A percentile compares a stretch with the other conserved stretches of the same genome.
Evolutionary conservation across 192 early-diverging fungal species (phyloP).

Genomic region (Coemansia sp.): DNA sequence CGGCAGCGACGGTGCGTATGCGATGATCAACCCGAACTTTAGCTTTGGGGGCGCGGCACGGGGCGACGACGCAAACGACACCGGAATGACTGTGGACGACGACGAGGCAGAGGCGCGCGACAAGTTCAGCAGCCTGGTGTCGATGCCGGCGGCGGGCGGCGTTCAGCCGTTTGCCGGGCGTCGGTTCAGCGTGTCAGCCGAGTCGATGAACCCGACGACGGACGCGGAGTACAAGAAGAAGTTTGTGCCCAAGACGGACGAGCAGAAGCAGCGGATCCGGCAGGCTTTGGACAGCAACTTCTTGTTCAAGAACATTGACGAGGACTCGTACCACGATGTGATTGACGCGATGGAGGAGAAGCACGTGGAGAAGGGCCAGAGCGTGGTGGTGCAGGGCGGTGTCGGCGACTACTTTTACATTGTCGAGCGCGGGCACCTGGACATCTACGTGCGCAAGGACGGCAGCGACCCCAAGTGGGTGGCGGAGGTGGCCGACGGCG

Average conservation of each 20-base stretch:
- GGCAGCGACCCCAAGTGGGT: conserved; percentile 72
- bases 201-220: conserved; percentile 89
- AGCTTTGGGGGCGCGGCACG: conserved; percentile 56
- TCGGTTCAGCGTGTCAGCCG: conserved; percentile 92
- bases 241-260: conserved; percentile 84
- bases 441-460: conserved; percentile 79
- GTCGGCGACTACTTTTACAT: conserved; percentile 98
- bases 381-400: conserved; percentile 89
- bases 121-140: conserved; percentile 58
- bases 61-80: conserved; percentile 41
- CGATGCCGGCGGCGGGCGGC: conserved; percentile 54
- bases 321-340: conserved; percentile 93
- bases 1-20: conserved; percentile 23
- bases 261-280: conserved; percentile 82
- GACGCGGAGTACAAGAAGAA: conserved; percentile 79
- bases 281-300: conserved; percentile 85
- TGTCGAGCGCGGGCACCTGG: conserved; percentile 91
- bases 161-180: conserved; percentile 80
- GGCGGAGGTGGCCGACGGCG: conserved; percentile 74
- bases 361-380: conserved; percentile 63
- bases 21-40: conserved; percentile 50
- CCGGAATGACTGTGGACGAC: conserved; percentile 59
- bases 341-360: conserved; percentile 97
- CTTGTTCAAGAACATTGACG: conserved; percentile 90
- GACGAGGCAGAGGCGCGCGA: conserved; percentile 68